Evolutionary conservation across 176 grass and related monocot genomes (phyloP), one percentile per base, ranked within the genome.

Genomic region (Aegilops umbellulata): DNA sequence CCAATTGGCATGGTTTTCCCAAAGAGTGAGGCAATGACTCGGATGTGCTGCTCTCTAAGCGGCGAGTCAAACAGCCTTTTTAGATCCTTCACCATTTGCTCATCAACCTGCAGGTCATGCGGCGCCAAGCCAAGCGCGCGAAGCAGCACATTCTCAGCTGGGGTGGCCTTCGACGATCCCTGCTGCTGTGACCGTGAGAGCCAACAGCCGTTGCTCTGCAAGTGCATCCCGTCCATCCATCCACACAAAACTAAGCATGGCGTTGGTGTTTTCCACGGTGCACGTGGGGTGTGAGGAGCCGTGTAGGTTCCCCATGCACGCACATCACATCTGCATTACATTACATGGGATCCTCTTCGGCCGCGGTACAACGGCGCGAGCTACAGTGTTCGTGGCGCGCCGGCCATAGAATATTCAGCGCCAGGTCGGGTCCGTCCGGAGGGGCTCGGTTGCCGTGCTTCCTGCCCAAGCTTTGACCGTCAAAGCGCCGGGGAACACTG

Each of bases 401-500:
- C 61, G 27, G 83, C 8, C 61, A 47, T 86, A 90, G 83, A 90
- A 90, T 82, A 90, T 77, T 8, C 80, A 81, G 60, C 75, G 85
- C 27, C 61, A 83, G 82, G 82, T 84, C 82, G 70, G 89, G 81
- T 71, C 85, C 81, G 65, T 64, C 65, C 6, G 17, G 20, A 22
- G 10, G 47, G 46, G 47, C 85, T 91, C 81, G 85, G 61, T 77
- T 62, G 85, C 89, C 85, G 82, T 11, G 89, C 89, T 77, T 62
- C 77, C 62, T 88, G 88, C 89, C 85, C 14, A 69, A 62, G 65
- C 79, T 85, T 91, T 91, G 90, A 91, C 90, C 86, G 90, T 91
- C 90, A 91, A 91, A 77, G 16, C 6, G 51, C 7, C 2, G 0
- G 32, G 17, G 8, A 17, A 3, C 46, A 49, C 46, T 49, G 46